Base-by-base conservation (phyloP, 495 filamentous ascomycete genomes). In the Glutinoglossum americanum region DNA sequence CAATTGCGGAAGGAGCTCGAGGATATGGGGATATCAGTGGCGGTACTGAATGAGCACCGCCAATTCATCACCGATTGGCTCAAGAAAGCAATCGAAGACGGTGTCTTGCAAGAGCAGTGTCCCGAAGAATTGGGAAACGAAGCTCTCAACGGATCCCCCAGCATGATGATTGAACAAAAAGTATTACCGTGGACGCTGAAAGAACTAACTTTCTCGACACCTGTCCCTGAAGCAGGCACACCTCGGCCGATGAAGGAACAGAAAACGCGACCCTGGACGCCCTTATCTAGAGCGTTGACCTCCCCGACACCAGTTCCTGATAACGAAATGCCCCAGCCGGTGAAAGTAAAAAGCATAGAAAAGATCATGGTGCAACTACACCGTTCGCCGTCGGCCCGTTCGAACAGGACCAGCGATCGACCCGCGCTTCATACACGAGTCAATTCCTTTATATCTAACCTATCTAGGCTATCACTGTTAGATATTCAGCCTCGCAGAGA, bases 31-130 rank as follows among this genome's bases (percentile, higher is more conserved):
- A 56, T 64, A 25, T 63, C 61, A n/a, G 21, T 58, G 23, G 26
- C 21, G 0, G 21, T 61, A 1, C 23, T 63, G n/a, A 44, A 23
- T 13, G 58, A 64, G 51, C 57, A 64, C 19, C 47, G 54, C 19
- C 33, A 49, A 10, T 63, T 60, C 39, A 63, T 64, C n/a, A 51
- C 57, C 15, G 35, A 44, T 0, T 64, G 62, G 62, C 62, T 64
- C 35, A 44, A 61, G 54, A 54, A 64, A 13, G 62, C 61, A n/a
- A 27, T 61, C 4, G 59, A 41, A 17, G 28, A 28, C 25, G 61
- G 62, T 15, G 17, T 21, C 17, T 33, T 63, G 33, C 56, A 63
- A 25, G 60, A 63, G 45, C 48, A 62, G 15, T 11, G 10, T 41
- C 37, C 37, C 2, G 3, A 41, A 41, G 37, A 41, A 11, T 11